Percentiles rank a stretch among this genome's conserved stretches.
Conservation (phyloP, 208 protist genomes). For the Trypanosoma avium region DNA sequence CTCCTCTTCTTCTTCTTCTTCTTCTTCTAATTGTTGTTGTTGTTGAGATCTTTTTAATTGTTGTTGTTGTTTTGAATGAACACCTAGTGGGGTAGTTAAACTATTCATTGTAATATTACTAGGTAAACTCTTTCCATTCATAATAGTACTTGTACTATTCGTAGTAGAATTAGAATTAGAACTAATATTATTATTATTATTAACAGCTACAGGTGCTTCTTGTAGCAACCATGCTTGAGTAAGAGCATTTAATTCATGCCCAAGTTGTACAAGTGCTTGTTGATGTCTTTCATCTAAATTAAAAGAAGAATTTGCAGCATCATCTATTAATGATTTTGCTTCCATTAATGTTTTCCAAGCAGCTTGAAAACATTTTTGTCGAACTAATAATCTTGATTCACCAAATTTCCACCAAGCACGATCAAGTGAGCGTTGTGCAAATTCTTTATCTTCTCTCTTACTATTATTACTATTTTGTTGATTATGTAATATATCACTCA, state of each 20-base stretch:
- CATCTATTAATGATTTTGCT: conserved; percentile 22
- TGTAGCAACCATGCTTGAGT: conserved; percentile 5
- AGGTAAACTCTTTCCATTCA: too few relatives aligned
- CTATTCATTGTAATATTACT: too few relatives aligned
- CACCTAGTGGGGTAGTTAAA: too few relatives aligned
- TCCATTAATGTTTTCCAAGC: conserved; percentile 11
- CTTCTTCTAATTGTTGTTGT: not conserved
- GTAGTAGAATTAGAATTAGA: too few relatives aligned
- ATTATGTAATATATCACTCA: too few relatives aligned
- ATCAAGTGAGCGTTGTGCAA: conserved; percentile 1
- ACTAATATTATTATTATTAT: too few relatives aligned
- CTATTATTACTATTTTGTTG: too few relatives aligned
- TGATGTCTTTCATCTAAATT: too few relatives aligned
- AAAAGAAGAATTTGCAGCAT: not conserved
- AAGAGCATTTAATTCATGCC: conserved; percentile 16
- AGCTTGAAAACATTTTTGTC: conserved; percentile 9
- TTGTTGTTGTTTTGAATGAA: not conserved
- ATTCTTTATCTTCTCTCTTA: not conserved
- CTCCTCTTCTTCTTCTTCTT: not conserved
- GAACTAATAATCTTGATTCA: conserved; percentile 16
- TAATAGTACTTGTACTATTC: too few relatives aligned
- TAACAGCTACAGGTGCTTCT: not conserved
- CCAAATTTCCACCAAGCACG: conserved; percentile 25
- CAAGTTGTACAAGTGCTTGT: conserved; percentile 20
- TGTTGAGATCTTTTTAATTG: not conserved